phyloP scores from a whole-genome alignment of 148 eudicot species.

The Fagopyrum esculentum region DNA sequence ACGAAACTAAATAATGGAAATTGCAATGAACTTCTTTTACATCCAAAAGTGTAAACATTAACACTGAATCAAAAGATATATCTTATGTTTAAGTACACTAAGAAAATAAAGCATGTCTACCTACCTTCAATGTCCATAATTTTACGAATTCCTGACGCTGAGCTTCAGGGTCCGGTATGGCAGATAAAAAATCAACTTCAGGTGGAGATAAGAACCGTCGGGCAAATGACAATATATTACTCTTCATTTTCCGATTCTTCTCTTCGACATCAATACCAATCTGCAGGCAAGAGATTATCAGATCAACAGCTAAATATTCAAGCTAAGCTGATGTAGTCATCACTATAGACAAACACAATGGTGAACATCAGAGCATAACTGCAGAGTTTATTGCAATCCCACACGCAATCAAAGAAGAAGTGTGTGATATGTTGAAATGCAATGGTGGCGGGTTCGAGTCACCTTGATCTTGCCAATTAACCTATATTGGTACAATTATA shows the following conservation, averaged over 20 bases:
- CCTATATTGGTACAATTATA: slow-evolving; percentile 25
- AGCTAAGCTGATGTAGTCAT: slow-evolving; percentile 6
- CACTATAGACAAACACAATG: slow-evolving; percentile 7
- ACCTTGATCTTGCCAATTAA: slow-evolving; percentile 42
- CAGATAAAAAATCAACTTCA: slow-evolving; percentile 60
- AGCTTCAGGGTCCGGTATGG: slow-evolving; percentile 22
- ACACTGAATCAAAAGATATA: background rate
- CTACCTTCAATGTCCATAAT: slow-evolving; percentile 18
- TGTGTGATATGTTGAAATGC: slow-evolving; percentile 85
- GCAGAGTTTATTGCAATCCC: slow-evolving; percentile 52
- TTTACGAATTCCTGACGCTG: slow-evolving; percentile 16
- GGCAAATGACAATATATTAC: slow-evolving; percentile 56
- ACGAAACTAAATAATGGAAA: background rate
- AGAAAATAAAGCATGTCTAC: background rate
- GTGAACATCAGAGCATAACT: slow-evolving; percentile 28
- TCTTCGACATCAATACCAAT: slow-evolving; percentile 93
- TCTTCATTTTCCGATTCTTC: slow-evolving; percentile 52
- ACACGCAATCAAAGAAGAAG: slow-evolving; percentile 82
- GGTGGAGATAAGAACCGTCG: slow-evolving; percentile 55
- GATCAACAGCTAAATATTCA: background rate
- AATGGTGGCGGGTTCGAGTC: slow-evolving; percentile 38
- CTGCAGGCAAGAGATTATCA: slow-evolving; percentile 25
- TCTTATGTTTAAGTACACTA: background rate
- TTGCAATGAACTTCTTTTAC: background rate
- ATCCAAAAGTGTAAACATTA: background rate